Conservation (phyloP, 2,329 filamentous ascomycete species). For the Penicillium sp. region DNA sequence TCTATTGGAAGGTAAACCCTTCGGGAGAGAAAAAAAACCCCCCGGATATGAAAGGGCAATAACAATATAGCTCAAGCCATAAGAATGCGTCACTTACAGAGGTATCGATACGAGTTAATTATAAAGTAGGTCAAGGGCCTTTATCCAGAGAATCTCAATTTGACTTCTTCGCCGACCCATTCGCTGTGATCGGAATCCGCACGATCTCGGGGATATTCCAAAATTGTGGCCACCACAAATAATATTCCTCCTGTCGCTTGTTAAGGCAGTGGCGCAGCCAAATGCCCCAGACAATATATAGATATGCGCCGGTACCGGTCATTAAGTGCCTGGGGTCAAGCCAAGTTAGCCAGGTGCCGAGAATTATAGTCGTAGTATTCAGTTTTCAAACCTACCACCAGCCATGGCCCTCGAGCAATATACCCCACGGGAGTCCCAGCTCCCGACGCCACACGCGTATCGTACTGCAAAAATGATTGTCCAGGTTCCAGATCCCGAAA, state of each 20-base stretch:
- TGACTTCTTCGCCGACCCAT: constrained; percentile 38
- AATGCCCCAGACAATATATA: constrained; percentile 82
- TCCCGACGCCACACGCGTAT: constrained; percentile 69
- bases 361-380: background rate
- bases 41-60: constrained; percentile 4
- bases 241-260: constrained; percentile 71
- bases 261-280: constrained; percentile 81
- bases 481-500: constrained; percentile 77
- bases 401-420: constrained; percentile 74
- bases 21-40: background rate
- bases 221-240: constrained; percentile 70
- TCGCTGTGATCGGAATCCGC: constrained; percentile 29
- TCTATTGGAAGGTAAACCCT: constrained; percentile 19
- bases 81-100: background rate
- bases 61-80: constrained; percentile 9
- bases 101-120: background rate
- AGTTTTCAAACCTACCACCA: constrained; percentile 63
- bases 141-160: constrained; percentile 22
- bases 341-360: constrained; percentile 20
- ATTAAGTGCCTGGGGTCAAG: constrained; percentile 67
- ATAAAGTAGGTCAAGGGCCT: background rate
- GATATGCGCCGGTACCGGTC: constrained; percentile 82
- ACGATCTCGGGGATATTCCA: constrained; percentile 63
- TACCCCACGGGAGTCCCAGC: constrained; percentile 78
- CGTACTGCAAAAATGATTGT: constrained; percentile 74